phyloP scores from a whole-genome alignment of 1,139 yeast species.

The Hemisphaericaspora xylofermentans region DNA sequence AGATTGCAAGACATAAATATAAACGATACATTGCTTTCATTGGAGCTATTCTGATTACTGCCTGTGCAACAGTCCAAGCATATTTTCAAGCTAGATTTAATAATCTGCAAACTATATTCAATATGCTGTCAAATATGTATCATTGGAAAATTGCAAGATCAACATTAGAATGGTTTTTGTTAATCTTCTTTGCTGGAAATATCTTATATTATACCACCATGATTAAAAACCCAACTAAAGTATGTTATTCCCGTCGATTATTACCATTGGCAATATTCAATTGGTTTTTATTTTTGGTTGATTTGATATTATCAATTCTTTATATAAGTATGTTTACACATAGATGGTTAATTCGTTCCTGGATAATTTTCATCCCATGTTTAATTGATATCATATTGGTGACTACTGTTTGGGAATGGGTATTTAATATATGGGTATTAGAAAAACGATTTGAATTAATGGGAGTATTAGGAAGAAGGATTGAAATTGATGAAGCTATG shows the following conservation, averaged over 20 bases:
- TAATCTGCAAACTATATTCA: constrained; percentile 6
- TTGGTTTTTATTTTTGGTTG: constrained; percentile 31
- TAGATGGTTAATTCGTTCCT: constrained; percentile 34
- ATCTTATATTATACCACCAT: constrained; percentile 30
- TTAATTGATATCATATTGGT: constrained; percentile 40
- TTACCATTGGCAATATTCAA: constrained; percentile 43
- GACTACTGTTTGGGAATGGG: constrained; percentile 54
- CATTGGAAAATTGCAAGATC: constrained; percentile 27
- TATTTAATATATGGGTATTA: constrained; percentile 40
- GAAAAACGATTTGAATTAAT: constrained; percentile 44
- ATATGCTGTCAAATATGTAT: constrained; percentile 6
- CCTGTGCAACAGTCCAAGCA: constrained; percentile 20
- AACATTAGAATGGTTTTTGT: constrained; percentile 22
- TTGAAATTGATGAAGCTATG: constrained; percentile 37
- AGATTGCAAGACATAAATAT: constrained; percentile 23
- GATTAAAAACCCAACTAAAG: constrained; percentile 31
- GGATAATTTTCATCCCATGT: constrained; percentile 40
- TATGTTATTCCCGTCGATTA: constrained; percentile 35
- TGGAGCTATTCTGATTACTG: constrained; percentile 21
- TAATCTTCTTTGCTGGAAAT: constrained; percentile 27
- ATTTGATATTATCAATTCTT: constrained; percentile 31
- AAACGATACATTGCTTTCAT: constrained; percentile 19
- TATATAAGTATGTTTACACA: constrained; percentile 24
- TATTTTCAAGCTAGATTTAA: constrained; percentile 16
- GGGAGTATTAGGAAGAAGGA: constrained; percentile 50